Evolutionary conservation across 495 filamentous ascomycete species (phyloP).

Genomic region (Hypoxylon fragiforme): DNA sequence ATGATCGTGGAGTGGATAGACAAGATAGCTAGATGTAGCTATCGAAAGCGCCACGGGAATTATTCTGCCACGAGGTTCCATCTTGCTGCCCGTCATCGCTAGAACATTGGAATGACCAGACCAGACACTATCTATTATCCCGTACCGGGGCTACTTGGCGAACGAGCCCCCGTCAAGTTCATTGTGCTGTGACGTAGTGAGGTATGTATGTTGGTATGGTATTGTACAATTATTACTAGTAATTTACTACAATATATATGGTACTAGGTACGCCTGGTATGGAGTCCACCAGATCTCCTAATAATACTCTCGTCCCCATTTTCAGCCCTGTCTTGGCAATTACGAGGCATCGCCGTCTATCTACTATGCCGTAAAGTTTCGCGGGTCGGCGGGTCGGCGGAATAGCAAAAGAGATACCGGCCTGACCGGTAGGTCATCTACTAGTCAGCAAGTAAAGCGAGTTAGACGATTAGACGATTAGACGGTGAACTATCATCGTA

Average conservation of each 20-base stretch:
- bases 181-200: slow-evolving; percentile 23
- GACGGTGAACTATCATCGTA: background rate
- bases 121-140: background rate
- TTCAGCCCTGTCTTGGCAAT: background rate
- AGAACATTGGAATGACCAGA: too few relatives aligned
- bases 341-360: too few relatives aligned
- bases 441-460: too few relatives aligned
- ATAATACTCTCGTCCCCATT: background rate
- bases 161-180: slow-evolving; percentile 2
- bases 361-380: too few relatives aligned
- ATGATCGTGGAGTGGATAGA: background rate
- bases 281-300: background rate
- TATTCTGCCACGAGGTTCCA: slow-evolving; percentile 25
- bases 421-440: too few relatives aligned
- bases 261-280: too few relatives aligned
- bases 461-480: too few relatives aligned
- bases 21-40: slow-evolving; percentile 13
- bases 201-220: slow-evolving; percentile 1
- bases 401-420: too few relatives aligned
- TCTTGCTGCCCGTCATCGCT: slow-evolving; percentile 29
- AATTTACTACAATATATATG: too few relatives aligned
- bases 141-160: slow-evolving; percentile 10
- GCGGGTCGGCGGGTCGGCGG: too few relatives aligned
- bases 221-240: too few relatives aligned
- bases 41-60: slow-evolving; percentile 12